Percentiles rank a stretch among this genome's conserved stretches.
Conservation (phyloP, 2,329 filamentous ascomycete species). For the Scedosporium aurantiacum region DNA sequence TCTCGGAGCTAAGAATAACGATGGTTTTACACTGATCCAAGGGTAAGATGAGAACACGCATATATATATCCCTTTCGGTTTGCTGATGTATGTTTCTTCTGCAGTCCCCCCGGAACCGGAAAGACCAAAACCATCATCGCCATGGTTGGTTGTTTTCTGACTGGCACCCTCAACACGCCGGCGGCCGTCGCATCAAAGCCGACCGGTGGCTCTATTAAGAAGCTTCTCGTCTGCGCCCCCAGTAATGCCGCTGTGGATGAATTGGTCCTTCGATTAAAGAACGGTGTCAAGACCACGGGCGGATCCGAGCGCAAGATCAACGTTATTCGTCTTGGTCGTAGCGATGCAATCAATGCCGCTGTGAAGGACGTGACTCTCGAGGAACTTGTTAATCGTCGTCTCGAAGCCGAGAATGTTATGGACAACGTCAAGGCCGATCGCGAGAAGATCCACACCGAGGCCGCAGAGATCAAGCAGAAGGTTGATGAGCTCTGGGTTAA, state of each 20-base stretch:
- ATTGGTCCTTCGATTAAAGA: slow-evolving; percentile 81
- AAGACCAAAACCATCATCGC: slow-evolving; percentile 98
- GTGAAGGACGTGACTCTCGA: slow-evolving; percentile 90
- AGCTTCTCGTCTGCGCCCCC: slow-evolving; percentile 91
- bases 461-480: slow-evolving; percentile 62
- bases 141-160: slow-evolving; percentile 81
- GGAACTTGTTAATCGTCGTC: slow-evolving; percentile 68
- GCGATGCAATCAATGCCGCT: slow-evolving; percentile 80
- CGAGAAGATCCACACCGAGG: slow-evolving; percentile 52
- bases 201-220: slow-evolving; percentile 41
- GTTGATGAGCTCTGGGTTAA: slow-evolving; percentile 60
- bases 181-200: neutral
- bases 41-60: slow-evolving; percentile 39
- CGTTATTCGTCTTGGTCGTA: slow-evolving; percentile 80
- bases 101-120: slow-evolving; percentile 80
- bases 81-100: neutral
- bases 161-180: slow-evolving; percentile 25
- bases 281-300: slow-evolving; percentile 66
- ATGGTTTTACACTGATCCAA: slow-evolving; percentile 93
- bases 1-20: slow-evolving; percentile 84
- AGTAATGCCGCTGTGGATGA: slow-evolving; percentile 98
- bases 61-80: slow-evolving; percentile 1
- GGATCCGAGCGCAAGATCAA: slow-evolving; percentile 68
- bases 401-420: slow-evolving; percentile 50
- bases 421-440: slow-evolving; percentile 44